Percentiles rank a stretch among this genome's conserved stretches.
Evolutionary conservation across 495 filamentous ascomycete genomes (phyloP).

Genomic region (Penicillium arizonense): DNA sequence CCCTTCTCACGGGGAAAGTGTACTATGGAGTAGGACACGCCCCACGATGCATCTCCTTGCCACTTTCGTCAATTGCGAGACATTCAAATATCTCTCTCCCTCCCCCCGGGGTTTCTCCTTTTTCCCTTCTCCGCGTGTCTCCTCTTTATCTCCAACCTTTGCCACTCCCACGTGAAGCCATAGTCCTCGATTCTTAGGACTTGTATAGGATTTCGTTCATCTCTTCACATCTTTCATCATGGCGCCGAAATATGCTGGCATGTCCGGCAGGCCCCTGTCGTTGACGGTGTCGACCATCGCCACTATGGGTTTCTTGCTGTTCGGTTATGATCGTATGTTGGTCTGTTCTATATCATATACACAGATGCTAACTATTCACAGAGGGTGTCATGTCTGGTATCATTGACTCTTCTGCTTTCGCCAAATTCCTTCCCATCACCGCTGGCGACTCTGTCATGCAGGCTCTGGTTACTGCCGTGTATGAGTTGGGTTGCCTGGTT

Average conservation of each 20-base stretch:
- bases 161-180: constrained; percentile 8
- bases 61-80: constrained; percentile 15
- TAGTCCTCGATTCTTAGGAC: neutral
- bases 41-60: constrained; percentile 25
- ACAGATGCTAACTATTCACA: constrained; percentile 13
- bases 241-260: constrained; percentile 55
- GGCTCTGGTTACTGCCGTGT: constrained; percentile 78
- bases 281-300: constrained; percentile 64
- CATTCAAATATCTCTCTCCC: constrained; percentile 26
- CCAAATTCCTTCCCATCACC: constrained; percentile 65
- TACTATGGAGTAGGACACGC: constrained; percentile 12
- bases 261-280: constrained; percentile 62
- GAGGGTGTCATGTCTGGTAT: constrained; percentile 79
- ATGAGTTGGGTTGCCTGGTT: constrained; percentile 72
- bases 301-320: constrained; percentile 71
- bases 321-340: constrained; percentile 60
- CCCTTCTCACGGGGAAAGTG: constrained; percentile 12
- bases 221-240: constrained; percentile 15
- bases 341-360: neutral
- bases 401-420: constrained; percentile 71
- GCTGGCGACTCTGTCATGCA: constrained; percentile 68
- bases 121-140: constrained; percentile 14
- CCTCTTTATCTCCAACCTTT: constrained; percentile 3
- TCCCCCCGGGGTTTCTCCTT: constrained; percentile 12
- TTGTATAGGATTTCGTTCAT: constrained; percentile 4